phyloP scores from a whole-genome alignment of 306 rosid genomes.

The Dryas drummondii region DNA sequence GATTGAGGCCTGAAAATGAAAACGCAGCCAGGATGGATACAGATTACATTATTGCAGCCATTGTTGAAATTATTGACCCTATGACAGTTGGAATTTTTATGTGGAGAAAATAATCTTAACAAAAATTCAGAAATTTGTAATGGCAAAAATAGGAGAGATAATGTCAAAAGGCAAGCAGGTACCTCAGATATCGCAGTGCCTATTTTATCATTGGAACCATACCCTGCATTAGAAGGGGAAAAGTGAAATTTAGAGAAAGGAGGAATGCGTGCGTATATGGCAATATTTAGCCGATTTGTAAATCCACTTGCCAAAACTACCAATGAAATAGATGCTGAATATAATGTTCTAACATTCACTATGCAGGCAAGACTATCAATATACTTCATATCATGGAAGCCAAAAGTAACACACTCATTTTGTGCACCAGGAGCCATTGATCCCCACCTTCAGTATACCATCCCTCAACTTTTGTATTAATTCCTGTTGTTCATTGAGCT shows the following conservation, averaged over 20 bases:
- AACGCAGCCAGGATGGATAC: neutral
- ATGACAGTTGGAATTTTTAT: neutral
- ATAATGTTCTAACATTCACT: neutral
- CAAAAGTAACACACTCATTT: neutral
- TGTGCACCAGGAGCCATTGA: no score
- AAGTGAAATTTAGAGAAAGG: slow-evolving; percentile 10
- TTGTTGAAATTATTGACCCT: neutral
- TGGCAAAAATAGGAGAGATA: neutral
- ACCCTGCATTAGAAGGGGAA: slow-evolving; percentile 61
- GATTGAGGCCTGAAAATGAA: neutral
- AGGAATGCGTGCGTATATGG: neutral
- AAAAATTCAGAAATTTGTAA: neutral
- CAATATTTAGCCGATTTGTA: neutral
- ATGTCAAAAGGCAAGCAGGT: neutral
- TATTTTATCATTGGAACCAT: slow-evolving; percentile 80
- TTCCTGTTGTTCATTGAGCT: slow-evolving; percentile 73
- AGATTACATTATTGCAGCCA: neutral
- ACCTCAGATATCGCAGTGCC: slow-evolving; percentile 81
- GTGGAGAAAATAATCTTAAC: neutral
- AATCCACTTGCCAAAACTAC: neutral
- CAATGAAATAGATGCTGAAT: neutral
- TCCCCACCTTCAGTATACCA: slow-evolving; percentile 79
- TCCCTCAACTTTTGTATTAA: slow-evolving; percentile 94
- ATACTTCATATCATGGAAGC: slow-evolving; percentile 10
- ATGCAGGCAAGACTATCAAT: neutral